Percentiles rank a stretch among this genome's conserved stretches.
These are phyloP conservation scores for Entoloma clypeatum DNA, from an alignment of 1,284 basidiomycete genomes.

Conservation along the genomic window DNA sequence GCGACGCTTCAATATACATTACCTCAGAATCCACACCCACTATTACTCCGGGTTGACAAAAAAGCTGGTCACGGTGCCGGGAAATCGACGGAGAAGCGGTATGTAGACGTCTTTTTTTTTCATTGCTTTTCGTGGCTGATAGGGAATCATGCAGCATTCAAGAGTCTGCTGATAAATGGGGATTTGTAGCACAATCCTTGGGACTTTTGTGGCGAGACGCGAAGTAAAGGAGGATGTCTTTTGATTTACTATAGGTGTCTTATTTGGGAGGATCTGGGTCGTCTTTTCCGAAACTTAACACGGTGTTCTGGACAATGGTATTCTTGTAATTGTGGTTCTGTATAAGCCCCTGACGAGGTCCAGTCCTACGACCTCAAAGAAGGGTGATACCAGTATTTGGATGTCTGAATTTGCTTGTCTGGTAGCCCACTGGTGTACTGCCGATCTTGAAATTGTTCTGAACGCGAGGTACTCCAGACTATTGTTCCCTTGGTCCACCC, in stretches of 20 bases:
- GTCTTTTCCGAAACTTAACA: too few relatives aligned
- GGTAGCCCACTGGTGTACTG: too few relatives aligned
- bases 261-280: conserved; percentile 5
- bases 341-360: conserved; percentile 9
- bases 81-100: conserved; percentile 74
- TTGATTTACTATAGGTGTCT: conserved; percentile 10
- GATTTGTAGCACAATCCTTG: conserved; percentile 67
- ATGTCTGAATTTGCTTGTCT: too few relatives aligned
- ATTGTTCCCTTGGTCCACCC: background rate
- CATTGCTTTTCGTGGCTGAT: conserved; percentile 4
- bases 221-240: conserved; percentile 15
- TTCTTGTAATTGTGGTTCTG: conserved; percentile 2
- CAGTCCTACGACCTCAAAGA: conserved; percentile 7
- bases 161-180: conserved; percentile 73
- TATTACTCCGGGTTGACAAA: conserved; percentile 72
- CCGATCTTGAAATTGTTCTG: too few relatives aligned
- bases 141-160: conserved; percentile 53
- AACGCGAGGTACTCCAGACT: background rate
- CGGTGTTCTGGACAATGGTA: conserved; percentile 2
- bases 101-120: conserved; percentile 14
- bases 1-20: conserved; percentile 68
- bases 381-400: background rate
- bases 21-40: conserved; percentile 62
- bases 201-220: conserved; percentile 37
- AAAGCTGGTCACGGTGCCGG: conserved; percentile 81